Evolutionary conservation across 2,329 filamentous ascomycete genomes (phyloP).

Genomic region (Ophiognomonia clavigignenti-juglandacearum): DNA sequence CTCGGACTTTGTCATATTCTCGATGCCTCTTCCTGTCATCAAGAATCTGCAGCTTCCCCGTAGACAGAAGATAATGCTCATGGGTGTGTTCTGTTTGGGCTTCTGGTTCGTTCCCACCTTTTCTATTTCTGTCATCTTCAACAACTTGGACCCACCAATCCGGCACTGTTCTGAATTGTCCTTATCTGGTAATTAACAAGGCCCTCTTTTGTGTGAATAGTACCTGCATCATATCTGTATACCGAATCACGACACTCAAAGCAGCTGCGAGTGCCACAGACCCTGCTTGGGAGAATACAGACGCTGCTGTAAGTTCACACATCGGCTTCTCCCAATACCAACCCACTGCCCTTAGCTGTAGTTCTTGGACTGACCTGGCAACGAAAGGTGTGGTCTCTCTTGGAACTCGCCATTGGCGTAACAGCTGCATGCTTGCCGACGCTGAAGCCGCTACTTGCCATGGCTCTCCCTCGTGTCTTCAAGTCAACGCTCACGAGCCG

Average conservation of each 20-base stretch:
- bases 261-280: constrained; percentile 18
- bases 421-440: constrained; percentile 25
- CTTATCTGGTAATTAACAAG: too few relatives aligned
- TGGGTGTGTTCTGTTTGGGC: constrained; percentile 22
- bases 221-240: constrained; percentile 24
- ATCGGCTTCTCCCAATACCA: not conserved
- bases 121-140: not conserved
- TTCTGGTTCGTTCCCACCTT: constrained; percentile 18
- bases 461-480: constrained; percentile 19
- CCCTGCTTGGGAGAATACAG: constrained; percentile 24
- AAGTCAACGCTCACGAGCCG: not conserved
- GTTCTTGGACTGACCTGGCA: not conserved
- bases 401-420: constrained; percentile 25
- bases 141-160: not conserved
- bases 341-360: not conserved
- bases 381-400: constrained; percentile 22
- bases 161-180: too few relatives aligned
- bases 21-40: constrained; percentile 23
- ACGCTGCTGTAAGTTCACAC: constrained; percentile 17
- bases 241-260: constrained; percentile 23
- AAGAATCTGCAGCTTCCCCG: constrained; percentile 20
- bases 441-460: constrained; percentile 23
- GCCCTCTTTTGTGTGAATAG: too few relatives aligned
- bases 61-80: constrained; percentile 22
- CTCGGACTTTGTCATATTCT: constrained; percentile 22